Base-by-base conservation (phyloP, 73 alveolate genomes). In the Paraurostyla sp. region DNA sequence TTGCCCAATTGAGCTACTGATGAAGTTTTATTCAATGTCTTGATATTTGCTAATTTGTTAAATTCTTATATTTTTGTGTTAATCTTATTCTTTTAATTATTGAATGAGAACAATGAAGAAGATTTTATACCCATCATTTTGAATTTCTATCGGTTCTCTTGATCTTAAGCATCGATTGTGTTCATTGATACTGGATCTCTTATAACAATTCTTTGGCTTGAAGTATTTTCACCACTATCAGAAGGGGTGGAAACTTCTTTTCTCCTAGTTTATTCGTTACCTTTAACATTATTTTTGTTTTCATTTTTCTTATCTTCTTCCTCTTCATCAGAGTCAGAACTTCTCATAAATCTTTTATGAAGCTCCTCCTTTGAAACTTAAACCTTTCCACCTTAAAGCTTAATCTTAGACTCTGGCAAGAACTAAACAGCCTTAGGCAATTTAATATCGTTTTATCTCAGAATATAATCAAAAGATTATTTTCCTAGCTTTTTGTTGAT, bases 341-440 rank as follows among this genome's bases (percentile, higher is more conserved):
- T 65, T 65, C 42, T 65, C 58, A 65, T 11, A 30, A 65, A 65
- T 65, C 46, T 38, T 40, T 65, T 65, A 40, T 65, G 82, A 2
- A 65, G 32, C 23, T 65, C 82, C 41, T 65, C 82, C 25, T 65
- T 65, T 1, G 82, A 16, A 0, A 40, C 25, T 38, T 35, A 38
- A 18, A 11, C 41, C 58, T 65, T 65, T 38, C 23, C 58, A 9
- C 41, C 38, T 40, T 41, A 46, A 1, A 73, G 0, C 46, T 73
- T 73, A 73, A 48, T 73, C 59, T 49, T 48, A 48, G 86, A 46
- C 11, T 73, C 86, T n/a, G 86, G 86, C n/a, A 15, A 45, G 50
- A 33, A 73, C 2, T 13, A 18, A 2, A 73, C 71, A 3, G 45
- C 22, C 36, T 73, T 73, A 18, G 86, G 86, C n/a, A 73, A 0